phyloP scores from a whole-genome alignment of 2,329 filamentous ascomycete species.

The Leptosphaerulina australis region DNA sequence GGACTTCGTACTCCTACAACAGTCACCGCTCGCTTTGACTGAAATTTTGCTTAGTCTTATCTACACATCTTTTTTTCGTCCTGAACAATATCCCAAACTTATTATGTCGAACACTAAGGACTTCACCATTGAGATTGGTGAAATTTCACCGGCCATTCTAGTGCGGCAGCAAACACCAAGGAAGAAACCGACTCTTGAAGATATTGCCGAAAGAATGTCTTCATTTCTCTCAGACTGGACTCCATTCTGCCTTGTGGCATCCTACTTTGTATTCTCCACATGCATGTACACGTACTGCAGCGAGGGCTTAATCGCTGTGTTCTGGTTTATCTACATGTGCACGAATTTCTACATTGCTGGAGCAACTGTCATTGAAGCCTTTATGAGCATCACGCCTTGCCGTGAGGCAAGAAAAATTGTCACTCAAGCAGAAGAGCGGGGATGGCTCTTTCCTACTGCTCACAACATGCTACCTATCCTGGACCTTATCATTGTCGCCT shows the following conservation, averaged over 20 bases:
- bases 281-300: constrained; percentile 52
- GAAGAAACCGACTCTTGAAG: constrained; percentile 7
- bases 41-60: constrained; percentile 5
- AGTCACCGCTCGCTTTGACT: constrained; percentile 36
- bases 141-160: constrained; percentile 19
- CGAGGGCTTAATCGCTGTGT: constrained; percentile 46
- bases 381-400: constrained; percentile 48
- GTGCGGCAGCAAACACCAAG: constrained; percentile 14
- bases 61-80: background rate
- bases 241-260: constrained; percentile 50
- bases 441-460: constrained; percentile 52
- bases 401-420: constrained; percentile 48
- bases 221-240: constrained; percentile 50
- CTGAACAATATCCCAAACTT: background rate
- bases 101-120: constrained; percentile 36
- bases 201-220: constrained; percentile 25
- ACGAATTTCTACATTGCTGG: constrained; percentile 55
- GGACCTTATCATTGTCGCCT: constrained; percentile 58
- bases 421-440: constrained; percentile 47
- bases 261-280: constrained; percentile 52
- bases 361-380: constrained; percentile 51
- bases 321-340: constrained; percentile 54
- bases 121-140: constrained; percentile 37
- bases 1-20: constrained; percentile 3
- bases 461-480: constrained; percentile 51